Base-by-base conservation (phyloP, 805 yeast genomes). In the Schizosaccharomyces octosporus region DNA sequence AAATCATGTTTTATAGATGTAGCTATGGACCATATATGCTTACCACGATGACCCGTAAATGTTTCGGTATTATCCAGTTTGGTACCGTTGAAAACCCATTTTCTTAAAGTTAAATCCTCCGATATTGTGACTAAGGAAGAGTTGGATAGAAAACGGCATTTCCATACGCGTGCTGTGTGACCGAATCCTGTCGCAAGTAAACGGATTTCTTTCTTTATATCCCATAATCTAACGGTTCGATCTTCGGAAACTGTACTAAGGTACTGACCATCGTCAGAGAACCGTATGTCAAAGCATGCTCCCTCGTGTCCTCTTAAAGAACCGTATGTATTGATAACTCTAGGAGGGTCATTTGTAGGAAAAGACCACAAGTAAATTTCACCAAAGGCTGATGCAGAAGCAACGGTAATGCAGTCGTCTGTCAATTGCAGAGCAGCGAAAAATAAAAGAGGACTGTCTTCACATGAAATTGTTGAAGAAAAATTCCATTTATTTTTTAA, bases 101-200 rank as follows among this genome's bases (percentile, higher is more conserved):
- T 31, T 32, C 60, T 17, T 27, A 57, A 21, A 21, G 60, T 57
- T 9, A 36, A 9, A 17, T 57, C 60, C 31, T 57, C 60, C 7
- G 60, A 57, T 19, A 36, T 19, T n/a, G 48, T 29, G 5, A 42
- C 60, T 6, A 57, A 15, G 24, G 24, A n/a, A 9, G 19, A n/a
- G n/a, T 41, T 41, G 3, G 24, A 17, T 15, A 57, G 19, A 36
- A 36, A 27, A 2, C 21, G 19, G 15, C 42, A 24, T 21, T 41
- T n/a, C 60, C 60, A 57, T 17, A 57, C 60, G 19, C 60, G 60
- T 9, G 60, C 60, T 39, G 48, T 21, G n/a, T 57, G 60, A 7
- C 60, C 60, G 19, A 19, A 57, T n/a, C 60, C 60, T 2, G 60
- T 57, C n/a, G 42, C 60, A 19, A 57, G n/a, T 9, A 24, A 15